Base-by-base conservation (phyloP, 148 eudicot species). In the Nyssa sinensis region DNA sequence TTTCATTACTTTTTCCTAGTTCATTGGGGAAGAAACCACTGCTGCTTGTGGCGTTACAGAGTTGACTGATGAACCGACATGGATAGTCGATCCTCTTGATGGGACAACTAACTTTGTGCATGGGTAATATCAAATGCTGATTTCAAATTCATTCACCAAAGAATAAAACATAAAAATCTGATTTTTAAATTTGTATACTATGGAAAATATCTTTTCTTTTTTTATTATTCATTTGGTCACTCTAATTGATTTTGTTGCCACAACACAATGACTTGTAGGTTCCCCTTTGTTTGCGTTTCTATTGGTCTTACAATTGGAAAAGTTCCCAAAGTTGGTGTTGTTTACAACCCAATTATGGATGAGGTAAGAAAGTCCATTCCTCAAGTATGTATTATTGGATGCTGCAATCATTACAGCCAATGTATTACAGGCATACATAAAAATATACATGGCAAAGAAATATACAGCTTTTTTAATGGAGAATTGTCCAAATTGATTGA, bases 21-120 rank as follows among this genome's bases (percentile, higher is more conserved):
- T 95, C 83, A 90, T 95, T 71, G 98, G 97, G 63, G 98, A 95
- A 78, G 98, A 95, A 89, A 92, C 97, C 37, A 84, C 96, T 21
- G 97, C 98, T 82, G 93, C 96, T 61, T 60, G 34, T 84, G 97
- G 98, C 66, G 88, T 80, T 69, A 62, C 88, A 12, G 97, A 95
- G 81, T 85, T 95, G 74, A 92, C 97, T 5, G 94, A 95, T 85
- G 94, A 89, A 59, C 96, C 96, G 5, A 95, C 96, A 31, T 95
- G 98, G 98, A 95, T 92, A 69, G 97, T 95, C 59, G 98, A 95
- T 86, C 97, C 98, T 39, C 80, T 95, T 71, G 97, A 95, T 79
- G 98, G 98, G 60, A 92, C 98, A 32, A 93, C 93, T 62, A 95
- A 95, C 78, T 95, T 92, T 81, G 98, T 95, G 10, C 98, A 95